Evolutionary conservation across 495 filamentous ascomycete species (phyloP), one percentile per base, ranked within the genome.

Genomic region (Penicillium salamii): DNA sequence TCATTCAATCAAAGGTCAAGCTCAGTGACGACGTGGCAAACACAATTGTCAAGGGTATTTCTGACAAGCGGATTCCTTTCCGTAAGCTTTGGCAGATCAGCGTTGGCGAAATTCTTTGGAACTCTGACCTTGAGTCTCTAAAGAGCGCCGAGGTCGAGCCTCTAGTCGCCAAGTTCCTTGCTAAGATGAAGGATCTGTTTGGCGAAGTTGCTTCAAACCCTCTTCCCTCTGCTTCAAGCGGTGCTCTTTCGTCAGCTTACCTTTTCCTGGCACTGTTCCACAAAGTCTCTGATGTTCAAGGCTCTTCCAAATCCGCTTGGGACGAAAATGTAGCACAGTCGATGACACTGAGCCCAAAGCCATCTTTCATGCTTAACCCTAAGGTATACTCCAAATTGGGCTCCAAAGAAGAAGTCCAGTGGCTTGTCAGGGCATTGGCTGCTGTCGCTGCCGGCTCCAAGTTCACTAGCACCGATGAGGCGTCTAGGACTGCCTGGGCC

Each of bases 351-450:
- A 78, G 80, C 9, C 81, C 88, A 0, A 96, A 92, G 61, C 82
- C 86, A 8, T 92, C 90, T 0, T 92, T 92, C 63, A 72, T 97
- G 6, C 75, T 97, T 1, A 96, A 90, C 60, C 81, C 83, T 17
- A 87, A 85, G 42, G 80, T 92, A 7, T 97, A 91, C 68, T 78
- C 85, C 28, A 96, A 95, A 59, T 62, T 97, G 14, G 66, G 74
- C 4, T 69, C 69, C 6, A 79, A 87, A 34, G 84, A 89, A 15
- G 93, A 97, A 54, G 69, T 88, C 20, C 73, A 70, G 40, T 97
- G 95, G 90, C 71, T 83, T 29, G 69, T 84, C 28, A 80, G 87
- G 46, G 83, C 88, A 32, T 76, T 98, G 39, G 67, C 78, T 7
- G 79, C 83, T 21, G 71, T 86, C 24, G 72, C 84, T 5, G 62